Evolutionary conservation across 768 basidiomycete species (phyloP), one percentile per base, ranked within the genome.

Genomic region (Rhodotorula paludigena): DNA sequence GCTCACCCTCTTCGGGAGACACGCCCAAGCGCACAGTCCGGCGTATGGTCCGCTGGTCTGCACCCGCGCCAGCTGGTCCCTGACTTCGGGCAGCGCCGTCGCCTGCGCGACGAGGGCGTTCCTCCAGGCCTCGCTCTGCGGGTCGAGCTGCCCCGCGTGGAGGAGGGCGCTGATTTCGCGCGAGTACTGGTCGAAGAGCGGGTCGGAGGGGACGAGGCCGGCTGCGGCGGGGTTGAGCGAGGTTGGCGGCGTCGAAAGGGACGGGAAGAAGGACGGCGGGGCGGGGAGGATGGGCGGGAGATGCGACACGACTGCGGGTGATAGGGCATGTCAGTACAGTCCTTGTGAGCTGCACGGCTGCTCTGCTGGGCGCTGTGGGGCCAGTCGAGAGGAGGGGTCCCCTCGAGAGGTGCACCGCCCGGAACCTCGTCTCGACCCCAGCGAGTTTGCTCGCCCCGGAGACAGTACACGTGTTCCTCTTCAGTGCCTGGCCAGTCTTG

Each of bases 191-290:
- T 48, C 51, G 52, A 72, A 64, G 51, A 64, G 55, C 1, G 55
- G 63, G 28, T 72, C 71, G 28, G 23, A 28, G 6, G 69, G 69
- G 23, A 68, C 9, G 3, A 38, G 32, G 10, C 36, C 35, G 20
- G 35, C 3, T 16, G 23, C 6, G 6, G 32, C 20, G 1, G 63
- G 23, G 11, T 48, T n/a, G 42, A 61, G 62, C 3, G 65, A 49
- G 20, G 44, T 7, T 15, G 59, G 45, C 16, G 23, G 5, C 33
- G 60, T 2, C 32, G 16, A 7, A 30, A 48, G 11, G 0, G 61
- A 20, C 2, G 66, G 66, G 47, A 72, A 63, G 71, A 68, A 61
- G 28, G 71, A 62, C 3, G 71, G 59, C 2, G 55, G 45, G 15
- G 32, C 9, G n/a, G 63, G 56, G 20, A 35, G 25, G 55, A 61